Evolutionary conservation across 768 basidiomycete genomes (phyloP).

Genomic region (Lyophyllum shimeji): DNA sequence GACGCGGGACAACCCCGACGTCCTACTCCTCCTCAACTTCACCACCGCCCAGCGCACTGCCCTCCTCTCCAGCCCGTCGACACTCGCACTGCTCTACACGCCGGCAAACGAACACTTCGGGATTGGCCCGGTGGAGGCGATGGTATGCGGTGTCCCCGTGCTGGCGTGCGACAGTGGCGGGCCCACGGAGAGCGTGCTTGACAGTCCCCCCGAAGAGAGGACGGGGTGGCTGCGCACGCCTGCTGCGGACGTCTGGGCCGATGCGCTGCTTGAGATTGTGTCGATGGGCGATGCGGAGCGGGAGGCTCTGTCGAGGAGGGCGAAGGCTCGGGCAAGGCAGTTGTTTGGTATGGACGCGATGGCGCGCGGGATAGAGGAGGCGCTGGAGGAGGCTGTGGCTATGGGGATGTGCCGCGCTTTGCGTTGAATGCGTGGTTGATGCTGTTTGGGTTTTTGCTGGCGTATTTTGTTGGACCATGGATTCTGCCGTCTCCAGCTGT

Average conservation of each 20-base stretch:
- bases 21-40: conserved; percentile 93
- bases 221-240: conserved; percentile 83
- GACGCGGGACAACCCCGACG: conserved; percentile 45
- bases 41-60: conserved; percentile 80
- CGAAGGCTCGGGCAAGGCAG: conserved; percentile 57
- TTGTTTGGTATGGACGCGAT: conserved; percentile 80
- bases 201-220: conserved; percentile 34
- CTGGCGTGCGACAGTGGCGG: conserved; percentile 87
- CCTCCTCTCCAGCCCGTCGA: conserved; percentile 65
- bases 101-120: conserved; percentile 97
- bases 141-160: conserved; percentile 89
- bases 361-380: conserved; percentile 56
- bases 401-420: conserved; percentile 36
- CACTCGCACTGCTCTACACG: conserved; percentile 84
- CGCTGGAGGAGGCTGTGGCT: conserved; percentile 51
- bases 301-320: conserved; percentile 48
- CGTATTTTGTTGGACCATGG: conserved; percentile 26
- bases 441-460: conserved; percentile 30
- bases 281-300: conserved; percentile 41
- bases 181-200: conserved; percentile 81
- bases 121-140: conserved; percentile 93
- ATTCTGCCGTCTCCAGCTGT: conserved; percentile 5
- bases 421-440: conserved; percentile 23
- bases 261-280: conserved; percentile 62
- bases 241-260: conserved; percentile 65